Evolutionary conservation across 352 stramenopile species (phyloP), one percentile per base, ranked within the genome.

Genomic region (Blastocystis sp.): DNA sequence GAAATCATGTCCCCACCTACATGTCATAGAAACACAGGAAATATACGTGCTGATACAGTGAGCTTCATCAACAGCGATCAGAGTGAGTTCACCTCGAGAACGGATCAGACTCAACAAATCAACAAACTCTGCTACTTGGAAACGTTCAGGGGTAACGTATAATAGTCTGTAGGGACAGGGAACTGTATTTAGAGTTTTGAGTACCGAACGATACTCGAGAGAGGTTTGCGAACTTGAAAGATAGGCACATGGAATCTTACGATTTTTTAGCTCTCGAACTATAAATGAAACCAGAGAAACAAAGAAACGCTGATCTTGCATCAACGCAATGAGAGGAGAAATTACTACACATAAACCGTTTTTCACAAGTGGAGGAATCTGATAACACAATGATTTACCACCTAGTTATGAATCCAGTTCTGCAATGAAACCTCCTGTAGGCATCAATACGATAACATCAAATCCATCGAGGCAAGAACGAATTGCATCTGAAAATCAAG

Each of bases 1-100:
- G 74, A 85, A 85, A 49, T 85, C 74, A 43, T 73, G 56, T 16
- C 74, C 74, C 74, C 74, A 85, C 14, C 74, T 85, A 24, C 59
- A 74, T 66, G 2, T 81, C 7, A 74, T 49, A 83, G 12, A 39
- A 4, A 74, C 5, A 21, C 3, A 19, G 21, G 3, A 27, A 58
- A 19, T n/a, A 21, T 37, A 85, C 74, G 74, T 85, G 56, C 56
- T 73, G n/a, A 85, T 85, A n/a, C 74, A 85, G 14, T 85, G 74
- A 29, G 74, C 74, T 43, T 85, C 74, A 37, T 85, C 74, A 12
- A 85, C 46, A 9, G 74, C 74, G 5, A 85, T 67, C 2, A 32
- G 14, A n/a, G 57, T 29, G 51, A 85, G 35, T 35, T 71, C 21
- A 16, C 24, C 37, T 11, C 49, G 35, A 27, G n/a, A 21, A 29